A percentile compares a stretch with the other conserved stretches of the same genome.
phyloP scores from a whole-genome alignment of 768 basidiomycete species.

The Amanita thiersii region DNA sequence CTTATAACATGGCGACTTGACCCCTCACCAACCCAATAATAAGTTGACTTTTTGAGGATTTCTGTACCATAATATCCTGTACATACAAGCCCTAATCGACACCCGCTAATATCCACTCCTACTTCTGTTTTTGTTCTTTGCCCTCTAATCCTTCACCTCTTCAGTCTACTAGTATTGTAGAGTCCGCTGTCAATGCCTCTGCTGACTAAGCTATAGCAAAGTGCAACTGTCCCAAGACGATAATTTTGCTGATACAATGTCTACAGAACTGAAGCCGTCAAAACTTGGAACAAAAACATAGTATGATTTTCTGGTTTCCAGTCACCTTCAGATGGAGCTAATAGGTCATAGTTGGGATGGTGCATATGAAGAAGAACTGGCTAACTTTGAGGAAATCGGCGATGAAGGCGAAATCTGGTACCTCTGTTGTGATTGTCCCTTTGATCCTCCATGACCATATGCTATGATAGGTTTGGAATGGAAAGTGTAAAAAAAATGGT shows the following conservation, averaged over 20 bases:
- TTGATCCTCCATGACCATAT: not conserved
- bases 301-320: conserved; percentile 31
- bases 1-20: not conserved
- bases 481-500: conserved; percentile 77
- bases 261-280: conserved; percentile 53
- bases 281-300: conserved; percentile 74
- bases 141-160: not conserved
- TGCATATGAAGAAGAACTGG: conserved; percentile 64
- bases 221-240: conserved; percentile 9
- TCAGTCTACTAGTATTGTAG: not conserved
- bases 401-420: conserved; percentile 87
- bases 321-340: conserved; percentile 9
- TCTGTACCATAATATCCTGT: conserved; percentile 5
- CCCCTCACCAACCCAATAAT: not conserved
- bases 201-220: conserved; percentile 21
- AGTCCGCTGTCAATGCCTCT: no score
- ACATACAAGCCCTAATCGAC: conserved; percentile 6
- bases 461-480: conserved; percentile 59
- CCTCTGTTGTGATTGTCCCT: conserved; percentile 13
- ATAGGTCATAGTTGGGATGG: conserved; percentile 57
- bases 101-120: not conserved
- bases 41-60: not conserved
- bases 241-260: conserved; percentile 21
- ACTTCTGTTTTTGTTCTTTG: not conserved
- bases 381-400: conserved; percentile 67